A percentile compares a stretch with the other conserved stretches of the same genome.
phyloP scores from a whole-genome alignment of 2,329 filamentous ascomycete species.

The Aspergillus carbonarius region DNA sequence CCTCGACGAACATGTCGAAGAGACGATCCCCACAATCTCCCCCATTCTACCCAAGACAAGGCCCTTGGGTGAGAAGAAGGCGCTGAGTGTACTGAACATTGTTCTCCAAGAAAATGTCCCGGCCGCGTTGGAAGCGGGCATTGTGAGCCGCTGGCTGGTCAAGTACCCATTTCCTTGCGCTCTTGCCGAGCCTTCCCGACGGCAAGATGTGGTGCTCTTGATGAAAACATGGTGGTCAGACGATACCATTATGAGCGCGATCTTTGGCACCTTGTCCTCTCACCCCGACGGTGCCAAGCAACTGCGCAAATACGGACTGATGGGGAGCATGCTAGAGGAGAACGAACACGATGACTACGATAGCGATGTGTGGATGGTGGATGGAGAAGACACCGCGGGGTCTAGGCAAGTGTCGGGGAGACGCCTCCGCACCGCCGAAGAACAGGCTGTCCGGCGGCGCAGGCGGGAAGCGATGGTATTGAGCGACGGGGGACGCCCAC shows the following conservation, averaged over 20 bases:
- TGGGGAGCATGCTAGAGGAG: slow-evolving; percentile 49
- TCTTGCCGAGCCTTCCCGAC: slow-evolving; percentile 49
- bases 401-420: slow-evolving; percentile 33
- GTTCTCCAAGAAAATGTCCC: slow-evolving; percentile 61
- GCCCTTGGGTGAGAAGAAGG: slow-evolving; percentile 44
- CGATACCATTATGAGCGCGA: slow-evolving; percentile 45
- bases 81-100: slow-evolving; percentile 56
- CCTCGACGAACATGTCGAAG: slow-evolving; percentile 38
- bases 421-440: slow-evolving; percentile 42
- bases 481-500: slow-evolving; percentile 75
- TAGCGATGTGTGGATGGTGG: slow-evolving; percentile 52
- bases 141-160: slow-evolving; percentile 72
- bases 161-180: slow-evolving; percentile 68
- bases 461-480: slow-evolving; percentile 88
- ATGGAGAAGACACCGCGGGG: slow-evolving; percentile 54
- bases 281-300: slow-evolving; percentile 42
- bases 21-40: slow-evolving; percentile 34
- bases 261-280: slow-evolving; percentile 40
- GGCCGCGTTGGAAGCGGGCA: slow-evolving; percentile 59
- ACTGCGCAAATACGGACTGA: slow-evolving; percentile 43
- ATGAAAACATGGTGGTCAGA: slow-evolving; percentile 45
- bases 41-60: slow-evolving; percentile 42
- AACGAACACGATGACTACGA: slow-evolving; percentile 54
- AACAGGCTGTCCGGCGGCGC: slow-evolving; percentile 70
- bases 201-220: slow-evolving; percentile 41